Percentiles rank a stretch among this genome's conserved stretches.
These are phyloP conservation scores for Yamadazyma laniorum DNA, from an alignment of 805 yeast genomes.

Conservation along the genomic window DNA sequence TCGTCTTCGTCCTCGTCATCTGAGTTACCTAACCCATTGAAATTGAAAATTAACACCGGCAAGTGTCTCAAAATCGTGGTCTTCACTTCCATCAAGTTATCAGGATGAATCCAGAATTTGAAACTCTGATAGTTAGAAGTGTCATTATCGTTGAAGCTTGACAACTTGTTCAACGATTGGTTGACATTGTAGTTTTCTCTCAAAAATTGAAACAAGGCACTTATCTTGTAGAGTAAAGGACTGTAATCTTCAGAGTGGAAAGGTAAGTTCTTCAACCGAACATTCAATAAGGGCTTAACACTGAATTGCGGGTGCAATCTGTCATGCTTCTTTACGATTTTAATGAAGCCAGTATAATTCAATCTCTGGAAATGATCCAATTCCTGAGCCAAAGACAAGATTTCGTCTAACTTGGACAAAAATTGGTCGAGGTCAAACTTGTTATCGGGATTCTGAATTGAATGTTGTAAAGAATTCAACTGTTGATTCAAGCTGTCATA, in stretches of 20 bases:
- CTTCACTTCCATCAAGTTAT: slow-evolving; percentile 88
- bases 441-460: slow-evolving; percentile 42
- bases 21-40: not conserved
- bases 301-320: slow-evolving; percentile 82
- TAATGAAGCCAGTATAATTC: slow-evolving; percentile 92
- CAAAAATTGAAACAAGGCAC: slow-evolving; percentile 75
- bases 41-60: slow-evolving; percentile 78
- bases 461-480: slow-evolving; percentile 61
- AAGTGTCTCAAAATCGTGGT: slow-evolving; percentile 91
- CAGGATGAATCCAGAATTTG: slow-evolving; percentile 97
- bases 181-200: slow-evolving; percentile 66
- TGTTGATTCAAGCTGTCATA: slow-evolving; percentile 66
- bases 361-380: slow-evolving; percentile 86
- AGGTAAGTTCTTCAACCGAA: slow-evolving; percentile 82
- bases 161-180: slow-evolving; percentile 47
- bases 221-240: slow-evolving; percentile 80
- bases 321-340: slow-evolving; percentile 95
- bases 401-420: slow-evolving; percentile 68
- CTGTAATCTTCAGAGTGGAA: slow-evolving; percentile 94
- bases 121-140: slow-evolving; percentile 55
- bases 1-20: slow-evolving; percentile 45
- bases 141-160: slow-evolving; percentile 44
- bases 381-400: slow-evolving; percentile 74
- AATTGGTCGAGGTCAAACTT: slow-evolving; percentile 58
- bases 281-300: slow-evolving; percentile 87